Percentiles rank a stretch among this genome's conserved stretches.
These are phyloP conservation scores for Alternaria brassicicola DNA, from an alignment of 2,329 filamentous ascomycete species.

Conservation along the genomic window DNA sequence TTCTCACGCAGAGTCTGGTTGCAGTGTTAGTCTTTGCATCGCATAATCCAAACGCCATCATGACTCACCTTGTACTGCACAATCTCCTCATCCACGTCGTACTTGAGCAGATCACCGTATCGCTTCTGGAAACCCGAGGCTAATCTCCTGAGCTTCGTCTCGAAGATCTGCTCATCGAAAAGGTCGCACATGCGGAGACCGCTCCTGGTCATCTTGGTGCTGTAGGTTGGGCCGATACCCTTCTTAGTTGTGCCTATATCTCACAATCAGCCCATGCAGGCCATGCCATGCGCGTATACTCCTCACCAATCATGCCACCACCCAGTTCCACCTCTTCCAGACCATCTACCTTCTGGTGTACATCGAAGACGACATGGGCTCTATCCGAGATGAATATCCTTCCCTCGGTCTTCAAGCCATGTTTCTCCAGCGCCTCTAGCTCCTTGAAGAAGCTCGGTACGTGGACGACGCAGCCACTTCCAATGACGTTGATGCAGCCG, in stretches of 20 bases:
- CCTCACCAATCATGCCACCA: slow-evolving; percentile 51
- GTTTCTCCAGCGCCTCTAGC: slow-evolving; percentile 63
- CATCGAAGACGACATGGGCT: slow-evolving; percentile 67
- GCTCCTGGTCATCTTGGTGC: slow-evolving; percentile 67
- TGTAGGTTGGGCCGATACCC: slow-evolving; percentile 64
- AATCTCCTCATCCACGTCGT: slow-evolving; percentile 74
- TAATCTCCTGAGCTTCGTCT: slow-evolving; percentile 67
- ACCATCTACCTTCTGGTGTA: slow-evolving; percentile 72
- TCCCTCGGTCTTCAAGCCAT: slow-evolving; percentile 64
- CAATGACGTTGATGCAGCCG: slow-evolving; percentile 73
- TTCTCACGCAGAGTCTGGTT: slow-evolving; percentile 59
- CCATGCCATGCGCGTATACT: neutral
- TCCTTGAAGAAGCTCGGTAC: slow-evolving; percentile 71
- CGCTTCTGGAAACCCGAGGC: slow-evolving; percentile 69
- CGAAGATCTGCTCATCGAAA: slow-evolving; percentile 70
- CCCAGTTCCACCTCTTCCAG: slow-evolving; percentile 65
- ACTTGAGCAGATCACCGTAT: slow-evolving; percentile 69
- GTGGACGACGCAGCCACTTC: slow-evolving; percentile 69
- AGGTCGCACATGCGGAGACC: slow-evolving; percentile 71
- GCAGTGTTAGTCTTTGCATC: neutral
- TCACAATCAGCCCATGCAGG: slow-evolving; percentile 31
- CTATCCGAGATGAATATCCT: slow-evolving; percentile 69
- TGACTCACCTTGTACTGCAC: slow-evolving; percentile 60
- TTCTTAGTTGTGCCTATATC: slow-evolving; percentile 59
- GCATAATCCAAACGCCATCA: neutral